Evolutionary conservation across 208 protist genomes (phyloP), one percentile per base, ranked within the genome.

Genomic region (Trypanosoma mega): DNA sequence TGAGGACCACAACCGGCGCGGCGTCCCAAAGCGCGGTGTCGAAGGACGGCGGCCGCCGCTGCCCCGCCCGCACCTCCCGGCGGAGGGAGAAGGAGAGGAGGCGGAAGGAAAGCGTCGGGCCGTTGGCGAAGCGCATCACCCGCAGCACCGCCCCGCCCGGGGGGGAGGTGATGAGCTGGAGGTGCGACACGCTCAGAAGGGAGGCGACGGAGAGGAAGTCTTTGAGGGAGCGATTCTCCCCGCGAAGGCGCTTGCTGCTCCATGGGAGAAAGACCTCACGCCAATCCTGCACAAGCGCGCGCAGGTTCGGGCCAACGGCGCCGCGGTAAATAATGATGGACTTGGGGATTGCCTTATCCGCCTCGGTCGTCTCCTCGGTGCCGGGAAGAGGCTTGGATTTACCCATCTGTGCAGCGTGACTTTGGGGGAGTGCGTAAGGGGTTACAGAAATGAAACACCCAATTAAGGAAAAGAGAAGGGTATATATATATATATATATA

Each of bases 321-420:
- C 90, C 90, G 52, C 87, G 72, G 71, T 92, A 96, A 61, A 96
- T 84, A 64, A 96, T 92, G 51, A 96, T 91, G 21, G 87, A 94
- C 72, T 94, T 96, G 9, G 90, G 90, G 11, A 76, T 89, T 45
- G 55, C 78, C 74, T 93, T 92, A 47, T 94, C 87, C 2, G 84
- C 85, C 69, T 96, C 85, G 7, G 85, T 93, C 30, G 85, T 92
- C 57, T 96, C 87, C 60, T 85, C 57, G 59, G 75, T 84, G 43
- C 89, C 89, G 14, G 81, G 79, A 68, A 91, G 79, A 36, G 24
- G 14, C 26, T 62, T 68, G 6, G 59, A 67, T 30, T 74, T 74
- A 9, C 58, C 59, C 68, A 74, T 74, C 7, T n/a, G n/a, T 44
- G 16, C 14, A 44, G 16, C 14, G n/a, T n/a, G 37, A 44, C 37